Evolutionary conservation across 345 rosid genomes (phyloP).

Genomic region (Reutealis trisperma): DNA sequence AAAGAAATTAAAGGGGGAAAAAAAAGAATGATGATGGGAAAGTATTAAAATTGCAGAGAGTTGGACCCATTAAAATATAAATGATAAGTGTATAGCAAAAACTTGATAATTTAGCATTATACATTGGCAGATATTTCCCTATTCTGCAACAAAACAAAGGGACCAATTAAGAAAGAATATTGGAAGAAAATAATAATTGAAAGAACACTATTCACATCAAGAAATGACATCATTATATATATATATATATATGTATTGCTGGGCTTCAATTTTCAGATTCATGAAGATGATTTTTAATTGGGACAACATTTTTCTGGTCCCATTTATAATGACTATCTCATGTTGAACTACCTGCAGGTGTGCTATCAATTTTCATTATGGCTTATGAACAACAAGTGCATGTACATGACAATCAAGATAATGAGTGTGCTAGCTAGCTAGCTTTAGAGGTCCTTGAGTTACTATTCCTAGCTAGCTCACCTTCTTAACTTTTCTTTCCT

Average conservation of each 20-base stretch:
- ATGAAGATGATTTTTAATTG: background rate
- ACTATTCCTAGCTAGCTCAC: background rate
- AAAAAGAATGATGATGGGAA: no score
- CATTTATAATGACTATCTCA: background rate
- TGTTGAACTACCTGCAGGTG: background rate
- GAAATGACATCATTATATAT: slow-evolving; percentile 1
- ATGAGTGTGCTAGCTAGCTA: background rate
- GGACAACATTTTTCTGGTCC: slow-evolving; percentile 6
- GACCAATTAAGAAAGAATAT: slow-evolving; percentile 1
- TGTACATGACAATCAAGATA: background rate
- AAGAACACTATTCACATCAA: slow-evolving; percentile 9
- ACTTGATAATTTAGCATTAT: background rate
- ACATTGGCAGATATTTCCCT: background rate
- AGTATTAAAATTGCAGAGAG: no score
- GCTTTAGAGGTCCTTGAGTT: no score
- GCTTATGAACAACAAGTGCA: slow-evolving; percentile 1
- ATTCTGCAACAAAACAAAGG: background rate
- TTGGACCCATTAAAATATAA: no score
- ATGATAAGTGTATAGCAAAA: background rate
- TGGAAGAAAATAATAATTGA: slow-evolving; percentile 22
- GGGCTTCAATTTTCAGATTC: background rate
- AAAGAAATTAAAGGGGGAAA: no score
- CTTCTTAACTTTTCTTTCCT: background rate
- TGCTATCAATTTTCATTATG: slow-evolving; percentile 10
- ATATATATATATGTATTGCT: background rate